Conservation (phyloP, 768 basidiomycete species). For the Rhizopogon vulgaris region DNA sequence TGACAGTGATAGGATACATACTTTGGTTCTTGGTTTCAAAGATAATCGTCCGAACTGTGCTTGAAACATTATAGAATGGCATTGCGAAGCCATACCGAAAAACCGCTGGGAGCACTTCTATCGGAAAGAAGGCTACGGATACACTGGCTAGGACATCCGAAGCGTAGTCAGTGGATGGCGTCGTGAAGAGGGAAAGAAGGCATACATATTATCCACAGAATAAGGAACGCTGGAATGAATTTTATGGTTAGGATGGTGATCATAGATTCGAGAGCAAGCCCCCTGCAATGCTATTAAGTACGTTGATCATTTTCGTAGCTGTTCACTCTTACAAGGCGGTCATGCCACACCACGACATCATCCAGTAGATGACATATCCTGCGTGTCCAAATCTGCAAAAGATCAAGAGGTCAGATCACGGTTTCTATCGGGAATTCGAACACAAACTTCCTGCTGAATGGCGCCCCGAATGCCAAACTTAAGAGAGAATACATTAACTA, state of each 20-base stretch:
- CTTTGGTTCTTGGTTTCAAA: conserved; percentile 59
- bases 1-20: conserved; percentile 24
- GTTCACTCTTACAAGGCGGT: conserved; percentile 38
- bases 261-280: conserved; percentile 55
- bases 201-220: conserved; percentile 59
- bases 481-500: conserved; percentile 56
- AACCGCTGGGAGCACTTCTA: conserved; percentile 49
- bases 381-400: conserved; percentile 34
- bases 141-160: conserved; percentile 40
- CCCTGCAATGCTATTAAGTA: conserved; percentile 30
- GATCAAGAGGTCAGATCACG: neutral
- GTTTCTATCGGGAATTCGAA: neutral
- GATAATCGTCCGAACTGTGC: conserved; percentile 53
- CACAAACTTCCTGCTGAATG: conserved; percentile 42
- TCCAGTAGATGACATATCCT: conserved; percentile 65
- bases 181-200: conserved; percentile 1
- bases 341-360: conserved; percentile 57
- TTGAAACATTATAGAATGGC: conserved; percentile 69
- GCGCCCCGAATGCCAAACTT: conserved; percentile 53
- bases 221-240: conserved; percentile 55
- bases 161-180: neutral
- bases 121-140: conserved; percentile 50
- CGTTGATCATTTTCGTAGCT: neutral
- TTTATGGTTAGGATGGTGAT: conserved; percentile 47
- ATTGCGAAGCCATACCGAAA: conserved; percentile 64